Evolutionary conservation across 306 rosid species (phyloP), one percentile per base, ranked within the genome.

Genomic region (Trichosanthes cucumerina): DNA sequence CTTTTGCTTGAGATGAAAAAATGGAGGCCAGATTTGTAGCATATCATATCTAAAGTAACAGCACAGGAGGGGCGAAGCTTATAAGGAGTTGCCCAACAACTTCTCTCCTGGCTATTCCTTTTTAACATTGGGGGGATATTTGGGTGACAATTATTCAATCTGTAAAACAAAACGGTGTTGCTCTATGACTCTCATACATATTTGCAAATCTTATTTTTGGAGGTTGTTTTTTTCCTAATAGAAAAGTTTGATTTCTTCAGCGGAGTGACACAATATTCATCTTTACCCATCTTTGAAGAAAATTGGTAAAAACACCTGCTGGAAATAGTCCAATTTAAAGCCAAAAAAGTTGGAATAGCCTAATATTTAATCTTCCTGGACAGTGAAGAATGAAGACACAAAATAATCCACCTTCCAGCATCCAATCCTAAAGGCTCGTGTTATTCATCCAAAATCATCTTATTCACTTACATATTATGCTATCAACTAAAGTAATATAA

Each of bases 21-120:
- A 46, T 47, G 77, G 77, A 49, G 12, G 63, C 78, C 63, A 50
- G 47, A 74, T 18, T 74, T 74, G 78, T 74, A 73, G 46, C 59
- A 73, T 9, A 4, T 39, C 43, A 62, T 6, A 68, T 68, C 56
- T 73, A 16, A 74, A 33, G 62, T 31, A 49, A 33, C 58, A 50
- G 47, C 28, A 33, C 58, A 50, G 47, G 6, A 9, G 60, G 26
- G 43, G 24, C 28, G 14, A 71, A 7, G 57, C 54, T 43, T 21
- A 28, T 18, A 15, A 14, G 70, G 70, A 33, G 70, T 63, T 63
- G 43, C 21, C 39, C 58, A 52, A 52, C 71, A 64, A 33, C 71
- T 33, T 64, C 71, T 65, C 46, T 28, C 46, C 72, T 65, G 50
- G 49, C 28, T 0, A 16, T 65, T 66, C 26, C 74, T 19, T 65